phyloP scores from a whole-genome alignment of 257 asterid genomes.

The Capsicum baccatum region DNA sequence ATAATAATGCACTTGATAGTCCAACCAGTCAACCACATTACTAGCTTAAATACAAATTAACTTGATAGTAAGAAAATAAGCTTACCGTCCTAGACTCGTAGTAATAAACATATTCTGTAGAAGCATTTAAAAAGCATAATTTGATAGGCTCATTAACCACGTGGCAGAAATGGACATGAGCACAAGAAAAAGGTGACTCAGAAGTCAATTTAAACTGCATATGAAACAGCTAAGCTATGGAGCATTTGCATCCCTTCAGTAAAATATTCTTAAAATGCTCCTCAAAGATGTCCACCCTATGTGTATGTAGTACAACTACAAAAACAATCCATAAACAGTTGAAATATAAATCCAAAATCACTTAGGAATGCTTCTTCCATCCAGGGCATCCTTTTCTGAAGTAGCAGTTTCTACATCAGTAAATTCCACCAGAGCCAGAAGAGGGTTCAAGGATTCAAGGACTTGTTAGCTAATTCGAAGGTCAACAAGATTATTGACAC shows the following conservation, averaged over 20 bases:
- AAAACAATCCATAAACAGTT: conserved; percentile 55
- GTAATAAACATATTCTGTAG: neutral
- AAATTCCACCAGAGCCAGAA: conserved; percentile 91
- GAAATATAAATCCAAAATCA: conserved; percentile 71
- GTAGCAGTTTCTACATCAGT: conserved; percentile 86
- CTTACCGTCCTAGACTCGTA: conserved; percentile 13
- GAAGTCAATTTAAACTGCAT: conserved; percentile 43
- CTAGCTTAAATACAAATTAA: no score
- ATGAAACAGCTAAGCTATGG: conserved; percentile 52
- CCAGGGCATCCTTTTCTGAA: conserved; percentile 91
- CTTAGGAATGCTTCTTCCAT: conserved; percentile 98
- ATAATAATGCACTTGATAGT: no score
- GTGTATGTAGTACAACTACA: conserved; percentile 55
- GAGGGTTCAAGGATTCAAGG: neutral
- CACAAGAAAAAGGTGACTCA: conserved; percentile 35
- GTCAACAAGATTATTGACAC: conserved; percentile 10
- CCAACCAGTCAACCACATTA: no score
- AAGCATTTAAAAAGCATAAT: neutral
- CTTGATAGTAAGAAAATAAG: neutral
- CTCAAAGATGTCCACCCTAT: conserved; percentile 68
- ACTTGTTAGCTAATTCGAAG: conserved; percentile 17
- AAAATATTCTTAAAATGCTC: conserved; percentile 47
- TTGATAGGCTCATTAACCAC: conserved; percentile 22
- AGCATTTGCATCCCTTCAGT: conserved; percentile 67
- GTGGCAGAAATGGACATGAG: neutral